These are phyloP conservation scores for Alternaria sp. DNA, from an alignment of 2,329 filamentous ascomycete species.

Conservation along the genomic window DNA sequence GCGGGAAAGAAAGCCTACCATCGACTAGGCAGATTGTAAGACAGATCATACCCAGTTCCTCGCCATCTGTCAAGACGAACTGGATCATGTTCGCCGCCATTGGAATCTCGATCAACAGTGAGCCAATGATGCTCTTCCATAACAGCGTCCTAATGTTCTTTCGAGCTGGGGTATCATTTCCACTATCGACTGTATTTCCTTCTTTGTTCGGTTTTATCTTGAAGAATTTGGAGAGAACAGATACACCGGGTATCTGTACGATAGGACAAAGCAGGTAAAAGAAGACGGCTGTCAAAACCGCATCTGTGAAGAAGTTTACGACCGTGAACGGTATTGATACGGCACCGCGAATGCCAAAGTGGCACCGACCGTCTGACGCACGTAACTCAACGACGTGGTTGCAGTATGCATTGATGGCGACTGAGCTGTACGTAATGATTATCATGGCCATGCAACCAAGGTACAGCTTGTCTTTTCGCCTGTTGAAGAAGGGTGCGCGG, in stretches of 20 bases:
- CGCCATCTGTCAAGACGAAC: slow-evolving; percentile 40
- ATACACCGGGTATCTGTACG: slow-evolving; percentile 5
- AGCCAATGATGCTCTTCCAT: slow-evolving; percentile 43
- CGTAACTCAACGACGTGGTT: slow-evolving; percentile 42
- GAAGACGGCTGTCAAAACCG: slow-evolving; percentile 49
- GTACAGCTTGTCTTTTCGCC: slow-evolving; percentile 48
- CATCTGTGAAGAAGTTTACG: slow-evolving; percentile 48
- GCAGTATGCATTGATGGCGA: slow-evolving; percentile 38
- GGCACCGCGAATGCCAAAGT: slow-evolving; percentile 47
- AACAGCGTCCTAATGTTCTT: slow-evolving; percentile 33
- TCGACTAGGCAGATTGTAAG: slow-evolving; percentile 51
- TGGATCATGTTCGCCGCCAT: slow-evolving; percentile 50
- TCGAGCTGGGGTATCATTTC: slow-evolving; percentile 22
- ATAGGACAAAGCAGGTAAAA: slow-evolving; percentile 45
- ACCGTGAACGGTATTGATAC: slow-evolving; percentile 47
- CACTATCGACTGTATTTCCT: neutral
- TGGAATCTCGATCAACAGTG: slow-evolving; percentile 46
- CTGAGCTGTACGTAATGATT: slow-evolving; percentile 29
- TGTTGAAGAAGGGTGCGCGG: slow-evolving; percentile 39
- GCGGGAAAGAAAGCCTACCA: slow-evolving; percentile 32
- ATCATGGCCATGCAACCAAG: slow-evolving; percentile 36
- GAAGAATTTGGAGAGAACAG: neutral
- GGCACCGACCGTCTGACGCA: slow-evolving; percentile 40
- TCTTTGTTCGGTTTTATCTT: neutral
- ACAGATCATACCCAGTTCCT: slow-evolving; percentile 52